Conservation (phyloP, 2,329 filamentous ascomycete genomes). For the Raffaelea ambrosiae region DNA sequence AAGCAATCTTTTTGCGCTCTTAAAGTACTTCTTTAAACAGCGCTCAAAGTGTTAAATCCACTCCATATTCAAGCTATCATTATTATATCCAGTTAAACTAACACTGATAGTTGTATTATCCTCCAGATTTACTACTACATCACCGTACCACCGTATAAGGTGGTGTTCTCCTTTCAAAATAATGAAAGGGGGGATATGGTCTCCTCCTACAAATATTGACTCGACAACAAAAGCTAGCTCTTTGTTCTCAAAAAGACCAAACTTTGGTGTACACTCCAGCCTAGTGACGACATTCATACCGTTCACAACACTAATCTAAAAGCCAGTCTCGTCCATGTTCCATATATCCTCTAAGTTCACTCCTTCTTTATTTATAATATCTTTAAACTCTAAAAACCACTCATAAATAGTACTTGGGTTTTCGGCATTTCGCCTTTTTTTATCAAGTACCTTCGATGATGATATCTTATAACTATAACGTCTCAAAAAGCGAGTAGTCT, state of each 20-base stretch:
- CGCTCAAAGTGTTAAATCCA: background rate
- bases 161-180: background rate
- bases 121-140: background rate
- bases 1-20: background rate
- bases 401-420: too few species aligned
- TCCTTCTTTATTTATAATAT: too few species aligned
- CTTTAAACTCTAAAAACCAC: too few species aligned
- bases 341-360: background rate
- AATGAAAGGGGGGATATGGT: background rate
- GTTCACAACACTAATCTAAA: background rate
- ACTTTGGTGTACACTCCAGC: background rate
- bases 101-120: background rate
- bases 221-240: background rate
- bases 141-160: background rate
- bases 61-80: background rate
- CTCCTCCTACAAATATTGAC: background rate
- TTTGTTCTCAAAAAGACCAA: background rate
- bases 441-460: too few species aligned
- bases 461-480: too few species aligned
- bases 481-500: too few species aligned
- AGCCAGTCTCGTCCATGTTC: conserved; percentile 1
- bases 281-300: background rate
- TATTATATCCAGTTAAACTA: background rate
- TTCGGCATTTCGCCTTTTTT: too few species aligned
- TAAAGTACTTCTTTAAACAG: background rate